These are phyloP conservation scores for Arthrobotrys sphaeroides DNA, from an alignment of 2,329 filamentous ascomycete genomes.

Conservation along the genomic window DNA sequence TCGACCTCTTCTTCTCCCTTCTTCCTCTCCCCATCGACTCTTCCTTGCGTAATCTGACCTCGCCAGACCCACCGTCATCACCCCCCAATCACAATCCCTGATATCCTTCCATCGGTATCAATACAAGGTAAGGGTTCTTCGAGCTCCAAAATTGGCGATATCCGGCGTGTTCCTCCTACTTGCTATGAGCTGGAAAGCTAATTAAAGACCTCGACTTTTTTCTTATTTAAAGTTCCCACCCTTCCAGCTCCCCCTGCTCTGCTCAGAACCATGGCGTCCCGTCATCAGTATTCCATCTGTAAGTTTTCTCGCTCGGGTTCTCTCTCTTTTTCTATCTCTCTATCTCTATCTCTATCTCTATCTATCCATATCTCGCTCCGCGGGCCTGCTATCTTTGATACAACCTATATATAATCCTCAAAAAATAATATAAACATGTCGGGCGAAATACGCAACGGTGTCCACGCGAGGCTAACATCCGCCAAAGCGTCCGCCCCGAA, in stretches of 20 bases:
- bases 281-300: constrained; percentile 19
- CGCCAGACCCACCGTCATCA: constrained; percentile 8
- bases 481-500: constrained; percentile 54
- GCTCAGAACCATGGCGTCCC: constrained; percentile 10
- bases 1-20: neutral
- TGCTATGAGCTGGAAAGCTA: too few relatives aligned
- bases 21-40: neutral
- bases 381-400: too few relatives aligned
- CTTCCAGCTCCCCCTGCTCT: too few relatives aligned
- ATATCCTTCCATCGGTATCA: too few relatives aligned
- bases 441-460: neutral
- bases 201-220: too few relatives aligned
- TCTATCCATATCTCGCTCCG: too few relatives aligned
- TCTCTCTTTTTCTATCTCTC: neutral
- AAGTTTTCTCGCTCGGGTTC: constrained; percentile 6
- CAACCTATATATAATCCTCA: too few relatives aligned
- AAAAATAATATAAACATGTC: constrained; percentile 12
- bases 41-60: neutral
- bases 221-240: too few relatives aligned
- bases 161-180: too few relatives aligned
- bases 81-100: too few relatives aligned
- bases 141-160: too few relatives aligned
- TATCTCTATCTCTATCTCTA: neutral
- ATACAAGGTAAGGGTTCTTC: too few relatives aligned
- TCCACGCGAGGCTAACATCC: constrained; percentile 28